Percentiles rank a stretch among this genome's conserved stretches.
Evolutionary conservation across 139 green algal species (phyloP).

Genomic region (Chlamydomonas asymmetrica): DNA sequence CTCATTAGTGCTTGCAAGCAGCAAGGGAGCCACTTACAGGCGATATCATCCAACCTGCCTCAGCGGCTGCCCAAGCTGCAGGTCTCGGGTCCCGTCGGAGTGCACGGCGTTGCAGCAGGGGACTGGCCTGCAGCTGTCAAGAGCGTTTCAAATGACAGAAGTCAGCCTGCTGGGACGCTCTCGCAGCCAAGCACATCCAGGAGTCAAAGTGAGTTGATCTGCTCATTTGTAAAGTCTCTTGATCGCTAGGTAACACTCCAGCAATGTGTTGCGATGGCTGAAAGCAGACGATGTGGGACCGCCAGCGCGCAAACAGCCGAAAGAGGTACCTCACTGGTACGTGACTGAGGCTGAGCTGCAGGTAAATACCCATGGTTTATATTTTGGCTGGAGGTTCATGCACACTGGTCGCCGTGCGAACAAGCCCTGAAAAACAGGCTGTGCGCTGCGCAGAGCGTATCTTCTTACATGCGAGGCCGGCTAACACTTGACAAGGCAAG

Average conservation of each 20-base stretch:
- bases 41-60: conserved; percentile 56
- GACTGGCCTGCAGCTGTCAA: background rate
- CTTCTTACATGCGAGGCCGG: conserved; percentile 68
- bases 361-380: no score
- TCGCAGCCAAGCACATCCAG: background rate
- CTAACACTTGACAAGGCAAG: conserved; percentile 62
- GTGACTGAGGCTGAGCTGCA: conserved; percentile 63
- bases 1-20: conserved; percentile 47
- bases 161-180: background rate
- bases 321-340: conserved; percentile 55
- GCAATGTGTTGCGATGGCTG: no score
- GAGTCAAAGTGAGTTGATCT: background rate
- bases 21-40: conserved; percentile 50
- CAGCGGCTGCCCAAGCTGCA: conserved; percentile 38
- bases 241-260: background rate
- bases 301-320: conserved; percentile 1
- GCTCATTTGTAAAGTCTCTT: background rate
- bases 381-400: no score
- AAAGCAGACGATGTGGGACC: background rate
- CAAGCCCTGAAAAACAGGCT: no score
- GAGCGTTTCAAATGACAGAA: background rate
- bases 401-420: no score
- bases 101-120: background rate
- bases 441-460: no score
- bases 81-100: background rate